A percentile compares a stretch with the other conserved stretches of the same genome.
phyloP scores from a whole-genome alignment of 2,329 filamentous ascomycete species.

The Colletotrichum sp. region DNA sequence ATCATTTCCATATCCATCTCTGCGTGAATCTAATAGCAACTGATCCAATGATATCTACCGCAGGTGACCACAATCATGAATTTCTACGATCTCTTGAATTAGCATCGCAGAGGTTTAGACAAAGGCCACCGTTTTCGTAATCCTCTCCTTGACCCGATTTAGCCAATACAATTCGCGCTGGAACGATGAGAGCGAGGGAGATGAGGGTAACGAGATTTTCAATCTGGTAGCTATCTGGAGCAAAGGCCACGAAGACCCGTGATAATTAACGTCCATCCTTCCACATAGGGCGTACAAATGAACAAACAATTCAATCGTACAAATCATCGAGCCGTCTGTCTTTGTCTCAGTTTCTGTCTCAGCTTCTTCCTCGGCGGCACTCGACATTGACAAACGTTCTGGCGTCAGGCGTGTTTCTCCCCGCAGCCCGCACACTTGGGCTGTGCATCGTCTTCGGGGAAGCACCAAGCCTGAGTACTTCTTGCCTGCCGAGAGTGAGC shows the following conservation, averaged over 20 bases:
- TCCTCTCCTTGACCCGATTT: neutral
- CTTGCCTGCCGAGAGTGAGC: neutral
- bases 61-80: neutral
- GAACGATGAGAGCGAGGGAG: neutral
- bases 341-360: neutral
- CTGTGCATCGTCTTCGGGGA: neutral
- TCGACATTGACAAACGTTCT: neutral
- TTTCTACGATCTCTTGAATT: neutral
- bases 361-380: neutral
- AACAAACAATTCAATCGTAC: neutral
- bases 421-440: neutral
- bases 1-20: neutral
- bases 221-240: neutral
- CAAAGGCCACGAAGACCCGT: neutral
- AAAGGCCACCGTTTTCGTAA: neutral
- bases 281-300: neutral
- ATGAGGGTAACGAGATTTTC: neutral
- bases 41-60: neutral
- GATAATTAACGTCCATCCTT: neutral
- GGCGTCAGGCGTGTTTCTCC: neutral
- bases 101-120: neutral
- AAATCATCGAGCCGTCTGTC: neutral
- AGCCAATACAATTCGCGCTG: neutral
- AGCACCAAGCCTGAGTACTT: neutral
- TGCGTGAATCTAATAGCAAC: neutral